Evolutionary conservation across 345 rosid species (phyloP).

Genomic region (Gossypium ekmanianum): DNA sequence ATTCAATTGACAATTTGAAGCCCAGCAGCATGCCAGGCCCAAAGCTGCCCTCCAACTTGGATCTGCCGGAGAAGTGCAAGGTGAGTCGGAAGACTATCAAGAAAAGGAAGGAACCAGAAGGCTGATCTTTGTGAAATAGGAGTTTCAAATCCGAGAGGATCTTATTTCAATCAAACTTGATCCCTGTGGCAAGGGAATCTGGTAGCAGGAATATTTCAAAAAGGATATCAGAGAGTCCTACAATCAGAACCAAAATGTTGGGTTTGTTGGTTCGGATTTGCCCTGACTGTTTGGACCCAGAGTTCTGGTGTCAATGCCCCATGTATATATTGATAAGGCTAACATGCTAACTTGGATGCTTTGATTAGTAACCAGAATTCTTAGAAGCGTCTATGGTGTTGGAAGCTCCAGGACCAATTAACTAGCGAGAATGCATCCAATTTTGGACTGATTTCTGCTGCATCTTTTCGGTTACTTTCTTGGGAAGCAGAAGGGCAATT

Average conservation of each 20-base stretch:
- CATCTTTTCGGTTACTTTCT: conserved; percentile 18
- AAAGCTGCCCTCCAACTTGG: conserved; percentile 36
- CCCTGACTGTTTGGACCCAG: neutral
- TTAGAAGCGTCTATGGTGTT: conserved; percentile 10
- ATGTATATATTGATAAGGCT: conserved; percentile 28
- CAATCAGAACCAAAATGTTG: conserved; percentile 8
- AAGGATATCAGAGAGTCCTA: conserved; percentile 5
- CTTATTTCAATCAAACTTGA: conserved; percentile 4
- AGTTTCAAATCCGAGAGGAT: neutral
- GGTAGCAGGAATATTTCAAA: conserved; percentile 12
- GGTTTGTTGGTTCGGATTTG: conserved; percentile 12
- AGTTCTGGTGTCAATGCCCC: conserved; percentile 14
- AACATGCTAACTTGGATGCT: conserved; percentile 36
- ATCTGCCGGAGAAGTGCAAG: conserved; percentile 55
- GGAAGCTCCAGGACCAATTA: conserved; percentile 18
- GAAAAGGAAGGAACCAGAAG: conserved; percentile 87
- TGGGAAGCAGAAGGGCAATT: conserved; percentile 20
- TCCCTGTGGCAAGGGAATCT: conserved; percentile 21
- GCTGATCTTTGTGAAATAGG: conserved; percentile 25
- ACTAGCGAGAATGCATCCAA: conserved; percentile 23
- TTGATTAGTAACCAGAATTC: conserved; percentile 19
- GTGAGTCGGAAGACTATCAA: conserved; percentile 61
- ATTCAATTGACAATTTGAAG: conserved; percentile 38
- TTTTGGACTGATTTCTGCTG: conserved; percentile 30
- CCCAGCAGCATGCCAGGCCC: conserved; percentile 32